Base-by-base conservation (phyloP, 129 eudicot genomes). In the Centella asiatica region DNA sequence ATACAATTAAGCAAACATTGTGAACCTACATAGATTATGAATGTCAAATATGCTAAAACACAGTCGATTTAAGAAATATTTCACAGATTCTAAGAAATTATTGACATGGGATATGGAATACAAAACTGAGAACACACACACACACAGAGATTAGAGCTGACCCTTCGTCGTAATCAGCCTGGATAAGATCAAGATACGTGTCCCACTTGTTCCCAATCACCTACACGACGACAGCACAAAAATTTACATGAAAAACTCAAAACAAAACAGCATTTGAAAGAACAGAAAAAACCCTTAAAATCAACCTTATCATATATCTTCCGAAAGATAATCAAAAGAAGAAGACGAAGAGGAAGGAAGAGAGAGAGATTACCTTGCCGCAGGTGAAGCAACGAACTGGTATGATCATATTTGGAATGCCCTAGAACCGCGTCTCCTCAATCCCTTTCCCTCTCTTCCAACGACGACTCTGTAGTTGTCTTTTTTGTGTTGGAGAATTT, bases 181-280 rank as follows among this genome's bases (percentile, higher is more conserved):
- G 95, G 60, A 90, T 95, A 56, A 90, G 88, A 64, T 90, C 97
- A 29, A 90, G 97, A 65, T 90, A 90, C 39, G 74, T 64, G 63
- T 90, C 97, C 97, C 97, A 90, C 65, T 86, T 86, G 87, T 90
- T 83, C 33, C 97, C 97, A 63, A 90, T 90, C 29, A 90, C 97
- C 97, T 90, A 44, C 72, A 8, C 36, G 9, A 66, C 60, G 32
- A 66, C 25, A n/a, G 15, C 18, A 20, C 14, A 18, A 33, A 82
- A 5, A 53, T 32, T 2, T 2, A 3, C 4, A 23, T 11, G 14
- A 22, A 49, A 50, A 50, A 50, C 56, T 29, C 56, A 20, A 50
- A 50, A 20, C 24, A 8, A 13, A 52, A n/a, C n/a, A n/a, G n/a
- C n/a, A n/a, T n/a, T n/a, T n/a, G n/a, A n/a, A n/a, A n/a, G n/a